Base-by-base conservation (phyloP, 345 rosid species). In the Rhodomyrtus tomentosa region DNA sequence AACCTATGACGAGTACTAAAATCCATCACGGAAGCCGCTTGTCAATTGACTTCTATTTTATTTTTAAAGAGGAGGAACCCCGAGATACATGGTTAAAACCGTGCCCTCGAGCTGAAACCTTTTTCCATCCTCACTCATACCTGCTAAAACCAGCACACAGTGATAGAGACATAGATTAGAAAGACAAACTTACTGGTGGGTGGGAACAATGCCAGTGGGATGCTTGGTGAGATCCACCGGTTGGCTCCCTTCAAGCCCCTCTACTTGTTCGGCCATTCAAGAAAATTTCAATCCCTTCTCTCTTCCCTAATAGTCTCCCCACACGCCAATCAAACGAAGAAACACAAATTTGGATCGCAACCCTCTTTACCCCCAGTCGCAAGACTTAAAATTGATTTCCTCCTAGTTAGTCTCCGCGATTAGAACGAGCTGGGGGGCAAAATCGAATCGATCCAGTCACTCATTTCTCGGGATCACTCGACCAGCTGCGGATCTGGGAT, bases 131-230 rank as follows among this genome's bases (percentile, higher is more conserved):
- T 62, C 74, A 32, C 42, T 32, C 13, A 18, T 36, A 32, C 76
- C 36, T 4, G 76, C 45, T 18, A 32, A 32, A 18, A 68, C 45
- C 25, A 36, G 76, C 76, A 68, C 76, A 36, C 76, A 2, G 45
- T 24, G 25, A 68, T 68, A 45, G 82, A 50, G 82, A 80, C 32
- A 49, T 18, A 29, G 13, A 50, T 8, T 22, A 32, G 6, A 82
- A 24, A 56, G 2, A 49, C 42, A 42, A 85, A 90, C 99, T 91
- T 89, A 96, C 99, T 96, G 99, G 87, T 95, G 98, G 85, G 95
- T 95, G 36, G 99, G 98, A 85, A 95, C 94, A 83, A 96, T 96
- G 81, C 98, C 99, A 29, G 99, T 95, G 62, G 99, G 98, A 87
- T 96, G 99, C 91, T 94, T 90, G 88, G 90, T 85, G 84, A 94